Evolutionary conservation across 345 rosid species (phyloP).

Genomic region (Gossypium bickii): DNA sequence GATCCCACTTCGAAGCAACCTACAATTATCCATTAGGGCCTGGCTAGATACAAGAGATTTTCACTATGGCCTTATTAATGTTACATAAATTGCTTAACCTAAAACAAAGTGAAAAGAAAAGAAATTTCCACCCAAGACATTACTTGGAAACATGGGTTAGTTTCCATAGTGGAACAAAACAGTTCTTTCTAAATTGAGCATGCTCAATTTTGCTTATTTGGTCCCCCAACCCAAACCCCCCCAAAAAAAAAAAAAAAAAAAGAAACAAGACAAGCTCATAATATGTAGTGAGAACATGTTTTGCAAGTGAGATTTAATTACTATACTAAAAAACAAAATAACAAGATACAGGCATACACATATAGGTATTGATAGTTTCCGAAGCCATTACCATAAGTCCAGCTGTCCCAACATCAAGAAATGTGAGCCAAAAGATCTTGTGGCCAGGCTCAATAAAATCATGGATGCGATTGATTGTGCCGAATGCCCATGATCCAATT

Average conservation of each 20-base stretch:
- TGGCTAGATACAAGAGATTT: background rate
- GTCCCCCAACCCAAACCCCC: too few relatives aligned
- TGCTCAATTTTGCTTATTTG: background rate
- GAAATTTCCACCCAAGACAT: background rate
- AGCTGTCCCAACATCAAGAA: slow-evolving; percentile 91
- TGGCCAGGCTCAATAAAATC: slow-evolving; percentile 81
- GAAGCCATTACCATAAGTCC: slow-evolving; percentile 67
- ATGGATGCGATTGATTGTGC: slow-evolving; percentile 80
- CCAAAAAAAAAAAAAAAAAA: too few relatives aligned
- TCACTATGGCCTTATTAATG: background rate
- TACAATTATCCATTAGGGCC: background rate
- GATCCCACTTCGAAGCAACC: background rate
- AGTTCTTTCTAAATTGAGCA: background rate
- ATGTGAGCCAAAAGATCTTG: slow-evolving; percentile 84
- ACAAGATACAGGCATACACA: background rate
- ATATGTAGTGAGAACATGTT: background rate
- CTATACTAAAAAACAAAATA: background rate
- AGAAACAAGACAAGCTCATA: background rate
- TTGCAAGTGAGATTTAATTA: background rate
- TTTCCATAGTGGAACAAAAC: slow-evolving; percentile 6
- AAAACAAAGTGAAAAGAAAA: background rate
- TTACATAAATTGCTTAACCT: background rate
- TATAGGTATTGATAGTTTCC: slow-evolving; percentile 9
- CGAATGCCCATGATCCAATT: slow-evolving; percentile 94
- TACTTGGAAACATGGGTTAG: background rate